Evolutionary conservation across 2,329 filamentous ascomycete genomes (phyloP).

Genomic region (Colletotrichum spinosum): DNA sequence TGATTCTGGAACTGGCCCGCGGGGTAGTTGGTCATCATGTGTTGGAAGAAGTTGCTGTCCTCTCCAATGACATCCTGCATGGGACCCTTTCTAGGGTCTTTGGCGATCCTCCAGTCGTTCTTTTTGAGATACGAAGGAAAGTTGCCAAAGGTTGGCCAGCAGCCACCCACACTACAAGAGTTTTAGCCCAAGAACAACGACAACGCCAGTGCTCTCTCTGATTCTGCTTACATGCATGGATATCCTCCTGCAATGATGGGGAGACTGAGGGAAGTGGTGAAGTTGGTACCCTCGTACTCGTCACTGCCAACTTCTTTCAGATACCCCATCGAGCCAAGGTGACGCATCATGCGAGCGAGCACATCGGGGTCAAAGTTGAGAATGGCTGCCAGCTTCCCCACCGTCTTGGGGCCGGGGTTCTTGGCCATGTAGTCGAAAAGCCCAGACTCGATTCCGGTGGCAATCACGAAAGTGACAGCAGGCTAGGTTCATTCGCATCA

Average conservation of each 20-base stretch:
- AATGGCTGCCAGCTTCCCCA: not conserved
- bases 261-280: constrained; percentile 44
- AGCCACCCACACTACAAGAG: constrained; percentile 15
- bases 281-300: constrained; percentile 47
- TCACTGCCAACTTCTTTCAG: constrained; percentile 46
- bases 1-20: constrained; percentile 21
- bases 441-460: constrained; percentile 3
- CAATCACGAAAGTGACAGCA: constrained; percentile 2
- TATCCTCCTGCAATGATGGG: constrained; percentile 42
- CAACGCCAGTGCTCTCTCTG: not conserved
- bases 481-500: not conserved
- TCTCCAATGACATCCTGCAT: constrained; percentile 16
- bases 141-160: constrained; percentile 22
- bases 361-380: constrained; percentile 29
- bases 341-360: constrained; percentile 47
- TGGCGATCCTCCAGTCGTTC: not conserved
- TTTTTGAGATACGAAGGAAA: constrained; percentile 28
- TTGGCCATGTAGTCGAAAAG: constrained; percentile 19
- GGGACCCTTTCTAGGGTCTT: constrained; percentile 6
- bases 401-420: constrained; percentile 5
- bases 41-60: constrained; percentile 21
- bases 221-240: constrained; percentile 41
- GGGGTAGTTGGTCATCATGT: constrained; percentile 24
- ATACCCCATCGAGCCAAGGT: constrained; percentile 49
- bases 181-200: constrained; percentile 20